Evolutionary conservation across 768 basidiomycete genomes (phyloP), one percentile per base, ranked within the genome.

Genomic region (Collybiopsis luxurians): DNA sequence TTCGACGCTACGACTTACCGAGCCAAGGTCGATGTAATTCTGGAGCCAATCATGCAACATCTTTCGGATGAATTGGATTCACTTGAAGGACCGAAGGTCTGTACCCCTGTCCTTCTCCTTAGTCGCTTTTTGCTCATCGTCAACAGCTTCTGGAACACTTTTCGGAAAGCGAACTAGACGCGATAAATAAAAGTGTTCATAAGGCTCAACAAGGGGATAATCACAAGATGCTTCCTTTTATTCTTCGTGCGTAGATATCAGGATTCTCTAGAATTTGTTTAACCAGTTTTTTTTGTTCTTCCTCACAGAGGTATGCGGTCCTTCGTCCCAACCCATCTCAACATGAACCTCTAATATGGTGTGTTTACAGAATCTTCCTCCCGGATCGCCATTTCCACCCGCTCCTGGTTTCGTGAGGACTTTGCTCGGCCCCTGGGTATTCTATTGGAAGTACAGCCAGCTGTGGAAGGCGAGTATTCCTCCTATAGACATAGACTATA

Each of bases 371-470:
- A 60, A 60, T 31, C 48, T 60, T 12, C 59, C 55, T 43, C 55
- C 55, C 26, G 28, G 40, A 15, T 57, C 38, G 13, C 59, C 59
- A 23, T 60, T 60, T 49, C 59, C 59, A 34, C 59, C 59, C 2
- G 59, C 59, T 12, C 59, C 59, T 10, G 55, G 55, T 3, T 60
- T 60, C 28, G 59, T 60, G 23, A 60, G 44, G 49, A 60, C 31
- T 34, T 23, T 60, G 26, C 48, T 60, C n/a, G 55, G 48, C 11
- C 59, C 59, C 3, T 60, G 53, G 53, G 51, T 60, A 4, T 56
- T 60, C 34, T 60, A 60, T 30, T 60, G 59, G 59, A 60, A 57
- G 30, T 60, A 51, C 38, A 51, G 55, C 23, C 21, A 24, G 4
- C 39, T 56, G 17, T 60, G 59, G 59, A 60, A 60, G 50, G 49